Conservation (phyloP, 2,329 filamentous ascomycete genomes). For the Bipolaris bicolor region DNA sequence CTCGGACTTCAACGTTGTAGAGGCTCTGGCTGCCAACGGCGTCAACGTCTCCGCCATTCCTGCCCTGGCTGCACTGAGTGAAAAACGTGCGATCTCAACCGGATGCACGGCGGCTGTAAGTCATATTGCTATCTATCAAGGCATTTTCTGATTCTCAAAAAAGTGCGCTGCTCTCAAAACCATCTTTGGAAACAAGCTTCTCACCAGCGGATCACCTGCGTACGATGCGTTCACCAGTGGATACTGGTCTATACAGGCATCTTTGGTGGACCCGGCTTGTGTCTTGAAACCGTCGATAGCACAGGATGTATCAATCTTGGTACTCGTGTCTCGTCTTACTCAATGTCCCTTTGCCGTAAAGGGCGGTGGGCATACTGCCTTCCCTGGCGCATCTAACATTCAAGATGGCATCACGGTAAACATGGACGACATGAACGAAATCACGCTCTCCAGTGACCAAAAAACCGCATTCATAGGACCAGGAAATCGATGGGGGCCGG, state of each 20-base stretch:
- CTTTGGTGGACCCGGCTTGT: slow-evolving; percentile 29
- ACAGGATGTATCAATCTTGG: slow-evolving; percentile 26
- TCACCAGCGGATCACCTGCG: slow-evolving; percentile 13
- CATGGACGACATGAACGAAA: slow-evolving; percentile 41
- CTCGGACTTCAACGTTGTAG: slow-evolving; percentile 25
- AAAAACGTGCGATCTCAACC: neutral
- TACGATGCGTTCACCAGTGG: slow-evolving; percentile 28
- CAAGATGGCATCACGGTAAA: slow-evolving; percentile 53
- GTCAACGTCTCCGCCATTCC: slow-evolving; percentile 27
- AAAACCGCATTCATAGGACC: slow-evolving; percentile 36
- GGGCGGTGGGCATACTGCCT: slow-evolving; percentile 53
- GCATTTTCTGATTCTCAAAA: slow-evolving; percentile 3
- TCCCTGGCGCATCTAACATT: slow-evolving; percentile 51
- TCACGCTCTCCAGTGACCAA: slow-evolving; percentile 32
- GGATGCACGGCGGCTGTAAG: slow-evolving; percentile 30
- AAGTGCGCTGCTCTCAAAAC: slow-evolving; percentile 32
- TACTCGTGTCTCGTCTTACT: slow-evolving; percentile 30
- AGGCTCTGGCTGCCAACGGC: slow-evolving; percentile 27
- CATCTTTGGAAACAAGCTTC: slow-evolving; percentile 30
- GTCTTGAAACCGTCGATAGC: slow-evolving; percentile 32
- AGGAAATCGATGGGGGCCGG: slow-evolving; percentile 45
- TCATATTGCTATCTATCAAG: neutral
- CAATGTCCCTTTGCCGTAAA: slow-evolving; percentile 52
- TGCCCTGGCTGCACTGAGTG: slow-evolving; percentile 11
- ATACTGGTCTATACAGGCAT: slow-evolving; percentile 41